Evolutionary conservation across 2,329 filamentous ascomycete species (phyloP).

Genomic region (Fusarium stilboides): DNA sequence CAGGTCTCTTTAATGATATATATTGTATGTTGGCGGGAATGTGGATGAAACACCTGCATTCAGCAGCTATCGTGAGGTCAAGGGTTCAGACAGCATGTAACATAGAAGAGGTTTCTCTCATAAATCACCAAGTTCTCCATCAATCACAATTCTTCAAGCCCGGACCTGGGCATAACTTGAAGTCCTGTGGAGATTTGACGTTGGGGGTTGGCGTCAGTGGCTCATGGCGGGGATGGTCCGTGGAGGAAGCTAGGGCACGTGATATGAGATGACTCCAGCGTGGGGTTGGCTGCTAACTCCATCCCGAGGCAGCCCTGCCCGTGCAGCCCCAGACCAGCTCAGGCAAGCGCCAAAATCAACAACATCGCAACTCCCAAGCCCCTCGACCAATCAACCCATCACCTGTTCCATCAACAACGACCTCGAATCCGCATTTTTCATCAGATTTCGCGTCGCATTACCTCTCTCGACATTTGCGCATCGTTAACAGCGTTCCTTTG

Average conservation of each 20-base stretch:
- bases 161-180: not conserved
- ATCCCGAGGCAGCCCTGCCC: conserved; percentile 36
- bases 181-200: conserved; percentile 5
- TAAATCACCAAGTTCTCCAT: too few relatives aligned
- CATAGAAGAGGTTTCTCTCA: too few relatives aligned
- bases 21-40: too few relatives aligned
- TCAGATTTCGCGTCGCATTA: conserved; percentile 50
- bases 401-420: conserved; percentile 49
- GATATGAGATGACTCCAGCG: not conserved
- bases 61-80: too few relatives aligned
- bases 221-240: conserved; percentile 14
- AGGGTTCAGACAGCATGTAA: too few relatives aligned
- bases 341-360: conserved; percentile 46
- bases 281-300: conserved; percentile 34
- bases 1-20: too few relatives aligned
- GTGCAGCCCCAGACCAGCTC: conserved; percentile 25
- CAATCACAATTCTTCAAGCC: too few relatives aligned
- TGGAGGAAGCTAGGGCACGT: conserved; percentile 4
- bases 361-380: conserved; percentile 46
- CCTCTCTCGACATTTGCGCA: conserved; percentile 35
- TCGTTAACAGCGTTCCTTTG: conserved; percentile 28
- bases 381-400: conserved; percentile 44
- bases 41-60: too few relatives aligned
- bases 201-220: conserved; percentile 16
- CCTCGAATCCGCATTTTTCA: conserved; percentile 47